Conservation (phyloP, 2,329 filamentous ascomycete species). For the Epichloe baconii region DNA sequence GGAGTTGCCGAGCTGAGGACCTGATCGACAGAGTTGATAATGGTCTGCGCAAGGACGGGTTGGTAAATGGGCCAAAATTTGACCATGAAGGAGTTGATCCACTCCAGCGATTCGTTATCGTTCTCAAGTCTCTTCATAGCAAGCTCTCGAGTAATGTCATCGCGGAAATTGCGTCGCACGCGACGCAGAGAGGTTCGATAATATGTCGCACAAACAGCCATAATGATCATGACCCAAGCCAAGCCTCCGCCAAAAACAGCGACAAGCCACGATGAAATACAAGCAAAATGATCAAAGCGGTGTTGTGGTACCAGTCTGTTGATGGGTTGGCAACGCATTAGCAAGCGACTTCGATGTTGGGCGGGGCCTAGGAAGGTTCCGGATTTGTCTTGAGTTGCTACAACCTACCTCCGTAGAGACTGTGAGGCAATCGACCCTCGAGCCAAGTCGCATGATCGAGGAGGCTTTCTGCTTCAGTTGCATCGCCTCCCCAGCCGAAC, state of each 20-base stretch:
- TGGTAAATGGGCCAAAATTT: constrained; percentile 99
- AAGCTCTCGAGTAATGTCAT: constrained; percentile 84
- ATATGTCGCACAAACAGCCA: constrained; percentile 86
- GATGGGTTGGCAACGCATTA: neutral
- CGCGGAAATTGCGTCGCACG: constrained; percentile 87
- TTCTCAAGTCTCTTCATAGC: constrained; percentile 77
- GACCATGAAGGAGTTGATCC: constrained; percentile 97
- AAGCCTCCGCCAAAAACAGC: constrained; percentile 83
- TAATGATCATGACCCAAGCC: constrained; percentile 85
- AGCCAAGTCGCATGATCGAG: constrained; percentile 82
- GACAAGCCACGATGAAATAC: constrained; percentile 78
- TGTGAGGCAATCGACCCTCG: constrained; percentile 73
- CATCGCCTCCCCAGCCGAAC: constrained; percentile 56
- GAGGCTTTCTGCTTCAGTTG: constrained; percentile 50
- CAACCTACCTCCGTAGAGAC: constrained; percentile 68
- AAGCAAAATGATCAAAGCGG: constrained; percentile 84
- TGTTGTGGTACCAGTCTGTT: constrained; percentile 98
- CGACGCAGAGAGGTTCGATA: constrained; percentile 91
- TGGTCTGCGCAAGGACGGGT: constrained; percentile 79
- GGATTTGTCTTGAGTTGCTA: neutral
- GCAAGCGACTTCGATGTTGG: neutral
- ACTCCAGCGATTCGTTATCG: constrained; percentile 86
- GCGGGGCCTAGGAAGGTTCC: neutral
- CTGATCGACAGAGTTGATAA: constrained; percentile 91
- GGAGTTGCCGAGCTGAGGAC: constrained; percentile 87